Conservation (phyloP, 768 basidiomycete genomes). For the Termitomyces sp. region DNA sequence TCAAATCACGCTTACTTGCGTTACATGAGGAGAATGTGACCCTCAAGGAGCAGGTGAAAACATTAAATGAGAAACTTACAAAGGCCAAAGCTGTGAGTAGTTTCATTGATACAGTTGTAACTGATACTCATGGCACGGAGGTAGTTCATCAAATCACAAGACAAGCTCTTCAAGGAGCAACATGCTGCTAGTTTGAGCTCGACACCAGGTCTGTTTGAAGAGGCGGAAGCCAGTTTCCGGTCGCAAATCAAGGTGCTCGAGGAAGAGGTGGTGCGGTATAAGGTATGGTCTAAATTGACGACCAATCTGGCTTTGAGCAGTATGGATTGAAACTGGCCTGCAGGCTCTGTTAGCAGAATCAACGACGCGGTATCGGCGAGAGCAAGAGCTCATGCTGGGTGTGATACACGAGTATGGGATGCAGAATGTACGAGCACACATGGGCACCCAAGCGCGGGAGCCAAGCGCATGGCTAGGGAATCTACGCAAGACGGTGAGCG, state of each 20-base stretch:
- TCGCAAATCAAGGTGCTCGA: slow-evolving; percentile 63
- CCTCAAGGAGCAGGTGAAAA: slow-evolving; percentile 70
- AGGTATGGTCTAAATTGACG: slow-evolving; percentile 31
- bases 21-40: slow-evolving; percentile 77
- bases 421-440: slow-evolving; percentile 57
- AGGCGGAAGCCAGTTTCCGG: slow-evolving; percentile 64
- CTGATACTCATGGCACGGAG: background rate
- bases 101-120: background rate
- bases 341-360: slow-evolving; percentile 55
- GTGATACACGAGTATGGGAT: slow-evolving; percentile 71
- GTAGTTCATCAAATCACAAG: slow-evolving; percentile 91
- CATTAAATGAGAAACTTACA: slow-evolving; percentile 67
- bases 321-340: background rate
- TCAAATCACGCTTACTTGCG: slow-evolving; percentile 68
- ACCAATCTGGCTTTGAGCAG: background rate
- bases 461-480: slow-evolving; percentile 70
- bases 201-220: slow-evolving; percentile 60
- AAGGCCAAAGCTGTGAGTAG: slow-evolving; percentile 70
- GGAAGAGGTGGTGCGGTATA: slow-evolving; percentile 59
- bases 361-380: slow-evolving; percentile 59
- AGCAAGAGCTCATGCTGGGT: slow-evolving; percentile 81
- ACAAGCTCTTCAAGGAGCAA: slow-evolving; percentile 84
- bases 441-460: slow-evolving; percentile 44
- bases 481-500: slow-evolving; percentile 52
- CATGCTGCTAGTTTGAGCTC: slow-evolving; percentile 53